Base-by-base conservation (phyloP, 2,329 filamentous ascomycete genomes). In the Ophiosphaerella narmari region DNA sequence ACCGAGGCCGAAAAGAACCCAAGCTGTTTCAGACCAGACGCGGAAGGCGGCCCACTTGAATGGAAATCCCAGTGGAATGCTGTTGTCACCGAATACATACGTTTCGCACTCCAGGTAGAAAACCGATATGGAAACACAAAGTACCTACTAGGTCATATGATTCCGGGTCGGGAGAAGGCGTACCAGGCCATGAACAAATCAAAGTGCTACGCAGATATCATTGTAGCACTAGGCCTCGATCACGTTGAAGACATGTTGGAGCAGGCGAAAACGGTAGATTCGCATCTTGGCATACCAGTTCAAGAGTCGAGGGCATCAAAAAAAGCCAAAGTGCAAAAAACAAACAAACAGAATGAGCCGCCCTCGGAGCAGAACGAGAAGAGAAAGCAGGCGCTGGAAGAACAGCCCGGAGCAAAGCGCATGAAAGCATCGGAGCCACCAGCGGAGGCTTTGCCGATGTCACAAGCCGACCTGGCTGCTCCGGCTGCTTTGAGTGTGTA, bases 121-220 rank as follows among this genome's bases (percentile, higher is more conserved):
- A 97, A 99, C 72, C 86, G 86, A 55, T 94, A 87, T 72, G 88
- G 89, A 38, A 99, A 99, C 76, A 96, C 92, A 5, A 99, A 99
- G 72, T 99, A 89, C 70, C 79, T 94, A 29, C 83, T 99, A 24
- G 84, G 84, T 36, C 90, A 96, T 71, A 83, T 97, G 74, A 85
- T 97, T 21, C 91, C 91, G 0, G 91, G 92, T 13, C 95, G 91
- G 71, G 79, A 84, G 40, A 78, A 82, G 34, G 78, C 78, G 1
- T 89, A 88, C 68, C 79, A 81, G 50, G 73, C 78, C 3, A 80
- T 94, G 60, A 85, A 83, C 54, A 74, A 77, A 39, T 82, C 82
- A 52, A 91, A 87, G 75, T 88, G 82, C 60, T 96, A 97, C 66
- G 76, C 75, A 7, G 85, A 89, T 44, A 73, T 87, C 2, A 88